Conservation (phyloP, 305 asterid genomes). For the Striga hermonthica region DNA sequence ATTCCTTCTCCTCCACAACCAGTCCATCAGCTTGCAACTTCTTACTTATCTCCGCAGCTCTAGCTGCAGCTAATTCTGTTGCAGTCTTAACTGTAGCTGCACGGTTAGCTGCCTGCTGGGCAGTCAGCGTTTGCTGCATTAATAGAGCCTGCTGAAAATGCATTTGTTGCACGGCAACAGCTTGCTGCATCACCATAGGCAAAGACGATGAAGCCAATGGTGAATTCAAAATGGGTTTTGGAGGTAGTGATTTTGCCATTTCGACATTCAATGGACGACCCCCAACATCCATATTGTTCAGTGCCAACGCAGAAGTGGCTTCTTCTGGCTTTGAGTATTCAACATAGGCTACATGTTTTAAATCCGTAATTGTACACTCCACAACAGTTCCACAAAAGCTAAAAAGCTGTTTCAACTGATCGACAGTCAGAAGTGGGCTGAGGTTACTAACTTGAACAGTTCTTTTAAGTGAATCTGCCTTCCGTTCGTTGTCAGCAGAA, state of each 20-base stretch:
- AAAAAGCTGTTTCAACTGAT: conserved; percentile 95
- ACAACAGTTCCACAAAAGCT: conserved; percentile 74
- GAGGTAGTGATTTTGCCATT: conserved; percentile 95
- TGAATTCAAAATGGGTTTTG: conserved; percentile 53
- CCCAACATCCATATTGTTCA: conserved; percentile 93
- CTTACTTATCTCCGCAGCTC: conserved; percentile 96
- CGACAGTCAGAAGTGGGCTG: conserved; percentile 81
- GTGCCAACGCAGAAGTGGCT: conserved; percentile 81
- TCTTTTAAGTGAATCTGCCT: conserved; percentile 62
- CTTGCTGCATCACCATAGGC: conserved; percentile 91
- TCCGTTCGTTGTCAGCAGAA: conserved; percentile 55
- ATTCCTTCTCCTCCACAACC: conserved; percentile 49
- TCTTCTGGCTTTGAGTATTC: conserved; percentile 89
- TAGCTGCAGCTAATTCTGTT: conserved; percentile 92
- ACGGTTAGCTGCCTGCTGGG: conserved; percentile 93
- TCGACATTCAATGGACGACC: conserved; percentile 97
- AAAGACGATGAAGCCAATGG: conserved; percentile 58
- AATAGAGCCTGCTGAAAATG: conserved; percentile 95
- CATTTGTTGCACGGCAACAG: conserved; percentile 98
- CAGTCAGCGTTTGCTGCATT: conserved; percentile 86
- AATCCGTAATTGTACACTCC: conserved; percentile 80
- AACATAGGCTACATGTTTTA: conserved; percentile 86
- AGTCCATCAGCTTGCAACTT: conserved; percentile 82
- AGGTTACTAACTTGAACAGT: conserved; percentile 96
- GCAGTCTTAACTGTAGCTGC: conserved; percentile 96